phyloP scores from a whole-genome alignment of 2,329 filamentous ascomycete genomes.

The Cercospora citrullina region DNA sequence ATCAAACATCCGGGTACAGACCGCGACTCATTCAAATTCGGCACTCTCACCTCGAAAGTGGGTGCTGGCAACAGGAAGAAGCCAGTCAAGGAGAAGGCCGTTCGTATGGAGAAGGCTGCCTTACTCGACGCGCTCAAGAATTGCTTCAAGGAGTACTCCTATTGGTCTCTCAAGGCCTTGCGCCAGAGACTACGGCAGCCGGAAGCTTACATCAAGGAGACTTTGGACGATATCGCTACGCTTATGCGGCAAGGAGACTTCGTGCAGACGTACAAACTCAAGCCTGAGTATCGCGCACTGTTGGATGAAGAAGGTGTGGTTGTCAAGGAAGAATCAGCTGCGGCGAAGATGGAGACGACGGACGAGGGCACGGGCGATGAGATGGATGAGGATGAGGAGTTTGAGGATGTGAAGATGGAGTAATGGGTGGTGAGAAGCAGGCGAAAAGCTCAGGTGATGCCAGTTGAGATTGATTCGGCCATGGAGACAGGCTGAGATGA shows the following conservation, averaged over 20 bases:
- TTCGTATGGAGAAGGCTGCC: conserved; percentile 85
- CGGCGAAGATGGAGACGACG: conserved; percentile 42
- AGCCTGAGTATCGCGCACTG: conserved; percentile 63
- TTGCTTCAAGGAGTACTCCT: conserved; percentile 81
- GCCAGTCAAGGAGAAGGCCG: conserved; percentile 69
- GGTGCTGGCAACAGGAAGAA: conserved; percentile 45
- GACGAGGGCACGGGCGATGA: conserved; percentile 41
- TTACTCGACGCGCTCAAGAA: conserved; percentile 81
- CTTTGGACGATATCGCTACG: conserved; percentile 77
- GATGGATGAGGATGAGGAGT: conserved; percentile 53
- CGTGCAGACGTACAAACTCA: conserved; percentile 81
- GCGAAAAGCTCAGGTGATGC: background rate
- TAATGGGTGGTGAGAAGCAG: background rate
- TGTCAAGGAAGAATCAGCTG: conserved; percentile 53
- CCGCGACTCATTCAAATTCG: conserved; percentile 41
- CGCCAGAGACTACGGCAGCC: conserved; percentile 78
- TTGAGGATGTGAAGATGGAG: conserved; percentile 42
- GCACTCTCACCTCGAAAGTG: conserved; percentile 35
- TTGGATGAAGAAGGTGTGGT: conserved; percentile 53
- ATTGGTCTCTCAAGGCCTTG: conserved; percentile 91
- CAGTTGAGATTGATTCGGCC: background rate
- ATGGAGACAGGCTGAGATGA: background rate
- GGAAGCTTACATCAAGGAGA: conserved; percentile 87
- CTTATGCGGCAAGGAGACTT: conserved; percentile 81
- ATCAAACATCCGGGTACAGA: conserved; percentile 22